Percentiles rank a stretch among this genome's conserved stretches.
Conservation (phyloP, 2,329 filamentous ascomycete genomes). For the Colletotrichum gloeosporioides region DNA sequence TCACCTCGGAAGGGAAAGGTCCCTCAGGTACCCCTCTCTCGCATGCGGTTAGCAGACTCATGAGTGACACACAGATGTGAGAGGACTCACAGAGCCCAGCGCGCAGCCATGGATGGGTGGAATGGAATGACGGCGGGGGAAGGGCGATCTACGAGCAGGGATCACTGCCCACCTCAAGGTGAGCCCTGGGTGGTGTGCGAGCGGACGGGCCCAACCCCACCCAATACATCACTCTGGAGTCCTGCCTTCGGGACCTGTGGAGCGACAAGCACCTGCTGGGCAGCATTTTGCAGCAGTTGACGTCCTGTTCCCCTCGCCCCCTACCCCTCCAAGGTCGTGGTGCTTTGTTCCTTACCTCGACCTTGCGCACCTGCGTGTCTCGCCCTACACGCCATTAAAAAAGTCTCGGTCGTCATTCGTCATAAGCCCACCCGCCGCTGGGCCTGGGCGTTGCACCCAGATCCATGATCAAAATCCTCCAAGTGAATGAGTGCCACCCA, state of each 20-base stretch:
- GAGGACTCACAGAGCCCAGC: background rate
- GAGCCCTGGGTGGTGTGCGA: background rate
- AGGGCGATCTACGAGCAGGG: conserved; percentile 9
- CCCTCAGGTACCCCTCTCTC: background rate
- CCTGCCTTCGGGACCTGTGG: conserved; percentile 2
- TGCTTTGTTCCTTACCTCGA: conserved; percentile 5
- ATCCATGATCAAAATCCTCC: background rate
- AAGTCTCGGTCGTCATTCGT: conserved; percentile 22
- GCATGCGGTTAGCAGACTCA: background rate
- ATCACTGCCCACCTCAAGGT: background rate
- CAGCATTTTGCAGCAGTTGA: background rate
- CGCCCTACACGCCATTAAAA: conserved; percentile 9
- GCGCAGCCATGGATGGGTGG: background rate
- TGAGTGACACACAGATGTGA: background rate
- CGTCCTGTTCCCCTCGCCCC: background rate
- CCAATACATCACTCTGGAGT: conserved; percentile 21
- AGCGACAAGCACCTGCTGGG: background rate
- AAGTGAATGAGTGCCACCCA: conserved; percentile 1
- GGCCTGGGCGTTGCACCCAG: background rate
- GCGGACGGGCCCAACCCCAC: conserved; percentile 15
- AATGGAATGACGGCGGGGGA: background rate
- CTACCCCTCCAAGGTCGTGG: background rate
- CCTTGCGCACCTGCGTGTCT: conserved; percentile 10
- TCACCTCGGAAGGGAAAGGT: background rate
- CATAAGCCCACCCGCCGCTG: background rate